Evolutionary conservation across 441 rosid genomes (phyloP).

Genomic region (Capsella rubella): DNA sequence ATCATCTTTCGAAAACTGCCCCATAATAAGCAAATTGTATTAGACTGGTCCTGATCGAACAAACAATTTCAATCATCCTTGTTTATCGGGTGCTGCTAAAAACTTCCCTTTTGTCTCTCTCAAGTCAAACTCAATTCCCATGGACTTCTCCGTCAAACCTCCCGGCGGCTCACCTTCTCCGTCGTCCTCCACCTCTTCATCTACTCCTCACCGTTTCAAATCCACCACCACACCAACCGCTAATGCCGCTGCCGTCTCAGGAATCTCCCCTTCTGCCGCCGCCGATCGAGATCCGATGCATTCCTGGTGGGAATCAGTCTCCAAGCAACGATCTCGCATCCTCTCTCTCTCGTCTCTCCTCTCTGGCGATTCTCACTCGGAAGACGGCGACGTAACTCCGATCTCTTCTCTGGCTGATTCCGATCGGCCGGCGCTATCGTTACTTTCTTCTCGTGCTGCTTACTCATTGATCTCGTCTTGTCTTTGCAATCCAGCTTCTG

Average conservation of each 20-base stretch:
- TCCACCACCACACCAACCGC: constrained; percentile 40
- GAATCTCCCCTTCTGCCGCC: constrained; percentile 20
- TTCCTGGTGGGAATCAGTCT: constrained; percentile 96
- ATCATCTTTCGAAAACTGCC: not conserved
- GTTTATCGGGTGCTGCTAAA: constrained; percentile 28
- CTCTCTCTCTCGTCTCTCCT: constrained; percentile 72
- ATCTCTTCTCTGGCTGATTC: constrained; percentile 84
- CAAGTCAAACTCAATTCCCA: constrained; percentile 39
- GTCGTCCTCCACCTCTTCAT: constrained; percentile 56
- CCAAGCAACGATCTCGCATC: constrained; percentile 83
- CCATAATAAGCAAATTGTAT: not conserved
- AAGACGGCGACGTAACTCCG: constrained; percentile 43
- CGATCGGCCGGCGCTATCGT: constrained; percentile 83
- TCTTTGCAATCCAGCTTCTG: constrained; percentile 61
- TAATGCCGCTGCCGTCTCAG: constrained; percentile 30
- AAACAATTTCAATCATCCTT: constrained; percentile 16
- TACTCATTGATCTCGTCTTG: constrained; percentile 61
- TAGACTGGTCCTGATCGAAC: not conserved
- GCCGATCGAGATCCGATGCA: constrained; percentile 78
- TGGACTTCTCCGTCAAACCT: constrained; percentile 51
- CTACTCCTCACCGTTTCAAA: constrained; percentile 44
- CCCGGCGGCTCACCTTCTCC: constrained; percentile 57
- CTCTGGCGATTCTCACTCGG: constrained; percentile 39
- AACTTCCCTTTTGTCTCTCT: constrained; percentile 14
- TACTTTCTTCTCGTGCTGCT: constrained; percentile 71